Conservation (phyloP, 192 early-diverging fungal species). For the Funneliformis geosporum region DNA sequence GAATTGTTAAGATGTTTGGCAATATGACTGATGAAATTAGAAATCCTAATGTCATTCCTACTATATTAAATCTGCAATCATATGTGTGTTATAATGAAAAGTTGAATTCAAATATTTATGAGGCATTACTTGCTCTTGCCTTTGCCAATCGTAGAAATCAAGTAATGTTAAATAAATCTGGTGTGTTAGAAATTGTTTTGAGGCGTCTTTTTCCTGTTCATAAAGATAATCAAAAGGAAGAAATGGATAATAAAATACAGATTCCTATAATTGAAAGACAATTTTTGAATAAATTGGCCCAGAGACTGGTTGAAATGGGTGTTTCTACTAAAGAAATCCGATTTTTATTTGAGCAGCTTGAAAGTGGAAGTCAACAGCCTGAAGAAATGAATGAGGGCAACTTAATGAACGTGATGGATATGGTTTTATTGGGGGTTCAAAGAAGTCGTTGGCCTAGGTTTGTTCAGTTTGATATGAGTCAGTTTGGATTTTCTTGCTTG, state of each 20-base stretch:
- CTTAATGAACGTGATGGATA: constrained; percentile 45
- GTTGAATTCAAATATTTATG: constrained; percentile 37
- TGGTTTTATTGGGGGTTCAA: constrained; percentile 53
- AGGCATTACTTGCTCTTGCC: constrained; percentile 46
- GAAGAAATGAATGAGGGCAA: constrained; percentile 42
- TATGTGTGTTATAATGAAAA: constrained; percentile 23
- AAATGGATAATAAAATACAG: not conserved
- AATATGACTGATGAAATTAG: constrained; percentile 44
- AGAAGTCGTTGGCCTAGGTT: constrained; percentile 63
- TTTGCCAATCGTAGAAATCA: constrained; percentile 57
- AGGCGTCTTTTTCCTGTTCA: constrained; percentile 37
- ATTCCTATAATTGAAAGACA: constrained; percentile 34
- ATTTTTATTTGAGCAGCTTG: constrained; percentile 57
- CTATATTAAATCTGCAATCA: constrained; percentile 40
- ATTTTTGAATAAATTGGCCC: constrained; percentile 48
- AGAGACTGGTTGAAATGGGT: constrained; percentile 59
- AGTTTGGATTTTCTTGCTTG: constrained; percentile 39
- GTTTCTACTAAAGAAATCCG: constrained; percentile 54
- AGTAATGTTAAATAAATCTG: constrained; percentile 53
- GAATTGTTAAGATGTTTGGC: constrained; percentile 37
- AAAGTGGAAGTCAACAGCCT: constrained; percentile 35
- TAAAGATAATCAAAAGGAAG: constrained; percentile 15
- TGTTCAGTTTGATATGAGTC: constrained; percentile 58
- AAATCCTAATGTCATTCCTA: constrained; percentile 38
- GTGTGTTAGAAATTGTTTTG: constrained; percentile 48